These are phyloP conservation scores for Ephemerocybe angulata DNA, from an alignment of 768 basidiomycete genomes.

Conservation along the genomic window DNA sequence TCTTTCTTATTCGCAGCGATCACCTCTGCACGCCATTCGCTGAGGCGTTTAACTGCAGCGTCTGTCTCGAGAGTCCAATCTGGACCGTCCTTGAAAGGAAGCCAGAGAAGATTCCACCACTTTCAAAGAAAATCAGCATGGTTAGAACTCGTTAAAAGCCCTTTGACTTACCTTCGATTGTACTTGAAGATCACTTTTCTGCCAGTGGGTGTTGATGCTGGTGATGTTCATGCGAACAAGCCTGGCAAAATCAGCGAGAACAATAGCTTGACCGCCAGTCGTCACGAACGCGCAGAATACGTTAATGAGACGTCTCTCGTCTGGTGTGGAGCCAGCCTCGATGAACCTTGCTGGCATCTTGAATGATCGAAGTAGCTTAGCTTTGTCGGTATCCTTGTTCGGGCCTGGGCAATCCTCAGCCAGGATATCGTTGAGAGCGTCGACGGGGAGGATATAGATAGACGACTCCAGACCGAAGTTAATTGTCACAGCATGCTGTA, in stretches of 20 bases:
- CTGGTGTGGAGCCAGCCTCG: neutral
- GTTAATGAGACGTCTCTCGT: neutral
- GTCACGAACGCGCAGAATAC: neutral
- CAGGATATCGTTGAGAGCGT: neutral
- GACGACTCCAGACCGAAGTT: neutral
- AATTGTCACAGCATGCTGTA: neutral
- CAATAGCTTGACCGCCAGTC: neutral
- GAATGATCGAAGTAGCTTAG: neutral
- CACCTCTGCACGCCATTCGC: neutral
- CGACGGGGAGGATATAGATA: neutral
- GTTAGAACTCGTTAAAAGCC: too few relatives aligned
- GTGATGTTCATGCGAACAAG: neutral
- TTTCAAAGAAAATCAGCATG: too few relatives aligned
- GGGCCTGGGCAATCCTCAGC: neutral
- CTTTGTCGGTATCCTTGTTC: neutral
- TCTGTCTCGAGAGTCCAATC: neutral
- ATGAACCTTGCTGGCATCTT: neutral
- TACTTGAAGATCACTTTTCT: neutral
- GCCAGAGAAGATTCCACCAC: neutral
- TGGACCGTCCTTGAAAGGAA: neutral
- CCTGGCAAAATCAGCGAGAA: conserved; percentile 3
- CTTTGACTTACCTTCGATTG: neutral
- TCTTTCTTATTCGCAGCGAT: neutral
- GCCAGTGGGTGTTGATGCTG: neutral
- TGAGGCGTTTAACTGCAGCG: neutral